These are phyloP conservation scores for Aspergillus sp. DNA, from an alignment of 2,329 filamentous ascomycete genomes.

Conservation along the genomic window DNA sequence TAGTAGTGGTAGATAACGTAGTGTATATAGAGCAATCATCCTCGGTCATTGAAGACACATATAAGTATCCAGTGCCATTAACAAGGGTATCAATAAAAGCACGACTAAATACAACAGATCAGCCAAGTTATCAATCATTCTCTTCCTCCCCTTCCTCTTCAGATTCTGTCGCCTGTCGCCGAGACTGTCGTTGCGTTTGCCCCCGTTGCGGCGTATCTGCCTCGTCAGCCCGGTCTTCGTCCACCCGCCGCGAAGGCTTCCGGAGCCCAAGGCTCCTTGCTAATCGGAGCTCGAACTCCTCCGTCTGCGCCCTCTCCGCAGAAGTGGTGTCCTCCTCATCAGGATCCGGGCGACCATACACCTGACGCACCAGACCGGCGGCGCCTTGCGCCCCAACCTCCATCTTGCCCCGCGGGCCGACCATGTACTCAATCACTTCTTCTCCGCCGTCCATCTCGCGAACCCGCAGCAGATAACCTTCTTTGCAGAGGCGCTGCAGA, in stretches of 20 bases:
- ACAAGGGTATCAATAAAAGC: not conserved
- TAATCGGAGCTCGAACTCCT: constrained; percentile 61
- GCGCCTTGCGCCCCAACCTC: constrained; percentile 80
- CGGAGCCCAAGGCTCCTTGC: constrained; percentile 60
- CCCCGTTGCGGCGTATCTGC: constrained; percentile 1
- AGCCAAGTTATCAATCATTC: not conserved
- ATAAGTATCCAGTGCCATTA: not conserved
- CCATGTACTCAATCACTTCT: constrained; percentile 74
- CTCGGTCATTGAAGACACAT: not conserved
- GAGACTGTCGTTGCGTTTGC: constrained; percentile 3
- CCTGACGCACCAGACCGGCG: constrained; percentile 62
- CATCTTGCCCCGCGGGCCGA: constrained; percentile 80
- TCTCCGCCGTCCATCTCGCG: constrained; percentile 71
- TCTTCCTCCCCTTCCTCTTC: constrained; percentile 2
- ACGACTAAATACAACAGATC: not conserved
- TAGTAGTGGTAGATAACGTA: too few relatives aligned
- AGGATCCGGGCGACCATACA: constrained; percentile 47
- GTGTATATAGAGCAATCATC: not conserved
- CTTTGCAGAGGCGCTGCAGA: constrained; percentile 71
- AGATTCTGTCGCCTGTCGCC: not conserved
- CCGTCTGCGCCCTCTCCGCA: constrained; percentile 41
- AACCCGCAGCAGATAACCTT: constrained; percentile 78
- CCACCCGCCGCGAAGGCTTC: constrained; percentile 5
- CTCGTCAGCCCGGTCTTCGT: constrained; percentile 7
- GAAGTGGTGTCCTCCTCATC: constrained; percentile 17